Conservation (phyloP, 1,284 basidiomycete species). For the Sporisorium graminicola region DNA sequence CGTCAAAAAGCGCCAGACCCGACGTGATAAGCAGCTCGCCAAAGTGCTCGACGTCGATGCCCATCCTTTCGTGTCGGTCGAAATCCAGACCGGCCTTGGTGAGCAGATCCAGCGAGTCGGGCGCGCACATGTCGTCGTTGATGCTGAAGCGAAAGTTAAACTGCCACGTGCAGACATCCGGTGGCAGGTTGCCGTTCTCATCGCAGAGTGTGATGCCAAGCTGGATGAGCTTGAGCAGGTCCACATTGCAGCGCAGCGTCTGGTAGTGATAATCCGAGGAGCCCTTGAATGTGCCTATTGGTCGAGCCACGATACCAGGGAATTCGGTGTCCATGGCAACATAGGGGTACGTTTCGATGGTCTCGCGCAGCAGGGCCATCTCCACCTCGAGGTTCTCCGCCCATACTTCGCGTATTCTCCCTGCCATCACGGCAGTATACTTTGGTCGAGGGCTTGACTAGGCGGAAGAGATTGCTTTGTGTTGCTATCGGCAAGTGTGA, state of each 20-base stretch:
- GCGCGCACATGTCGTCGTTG: constrained; percentile 96
- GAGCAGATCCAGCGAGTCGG: constrained; percentile 93
- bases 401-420: constrained; percentile 82
- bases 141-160: constrained; percentile 98
- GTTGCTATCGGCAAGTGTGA: not conserved
- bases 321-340: constrained; percentile 99
- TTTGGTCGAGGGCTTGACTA: not conserved
- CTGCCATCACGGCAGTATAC: constrained; percentile 54
- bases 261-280: constrained; percentile 99
- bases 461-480: not conserved
- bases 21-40: constrained; percentile 97
- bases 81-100: constrained; percentile 97
- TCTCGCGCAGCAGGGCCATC: constrained; percentile 86
- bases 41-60: constrained; percentile 93
- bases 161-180: constrained; percentile 91
- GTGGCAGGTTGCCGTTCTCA: constrained; percentile 88
- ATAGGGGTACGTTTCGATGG: constrained; percentile 91
- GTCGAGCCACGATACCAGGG: constrained; percentile 95
- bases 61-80: constrained; percentile 89
- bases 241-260: constrained; percentile 95
- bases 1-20: constrained; percentile 87
- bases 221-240: constrained; percentile 97
- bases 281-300: constrained; percentile 95
- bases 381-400: constrained; percentile 90
- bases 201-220: constrained; percentile 94